These are phyloP conservation scores for Pseudocercospora pini-densiflorae DNA, from an alignment of 2,329 filamentous ascomycete genomes.

Conservation along the genomic window DNA sequence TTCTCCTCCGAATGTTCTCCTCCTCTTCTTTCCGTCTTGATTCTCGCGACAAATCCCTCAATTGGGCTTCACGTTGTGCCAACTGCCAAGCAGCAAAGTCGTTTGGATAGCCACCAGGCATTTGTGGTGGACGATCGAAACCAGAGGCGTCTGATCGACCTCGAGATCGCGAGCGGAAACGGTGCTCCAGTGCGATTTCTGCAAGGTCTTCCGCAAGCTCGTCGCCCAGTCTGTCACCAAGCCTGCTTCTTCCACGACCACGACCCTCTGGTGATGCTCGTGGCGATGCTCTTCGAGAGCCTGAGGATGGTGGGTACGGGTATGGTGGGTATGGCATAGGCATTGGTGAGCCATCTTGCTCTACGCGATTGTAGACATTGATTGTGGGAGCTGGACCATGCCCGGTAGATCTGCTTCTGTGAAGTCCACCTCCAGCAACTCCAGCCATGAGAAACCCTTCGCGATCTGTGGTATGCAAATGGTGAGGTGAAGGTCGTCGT, in stretches of 20 bases:
- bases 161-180: conserved; percentile 42
- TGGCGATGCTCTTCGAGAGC: conserved; percentile 28
- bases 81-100: conserved; percentile 34
- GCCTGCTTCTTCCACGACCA: conserved; percentile 25
- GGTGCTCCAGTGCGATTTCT: conserved; percentile 36
- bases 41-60: conserved; percentile 42
- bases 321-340: conserved; percentile 23
- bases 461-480: conserved; percentile 26
- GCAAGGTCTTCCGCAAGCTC: conserved; percentile 38
- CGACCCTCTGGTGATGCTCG: conserved; percentile 28
- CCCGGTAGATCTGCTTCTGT: conserved; percentile 52
- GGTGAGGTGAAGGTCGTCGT: conserved; percentile 28
- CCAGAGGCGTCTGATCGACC: conserved; percentile 35
- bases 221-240: conserved; percentile 31
- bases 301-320: conserved; percentile 34
- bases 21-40: conserved; percentile 43
- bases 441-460: conserved; percentile 33
- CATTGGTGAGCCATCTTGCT: conserved; percentile 26
- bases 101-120: conserved; percentile 19
- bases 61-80: conserved; percentile 42
- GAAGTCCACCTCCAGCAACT: conserved; percentile 37
- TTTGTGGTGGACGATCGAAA: conserved; percentile 27
- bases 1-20: conserved; percentile 38
- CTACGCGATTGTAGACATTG: conserved; percentile 52
- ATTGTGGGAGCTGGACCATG: conserved; percentile 50